Evolutionary conservation across 257 asterid genomes (phyloP).

Genomic region (Nicotiana otophora): DNA sequence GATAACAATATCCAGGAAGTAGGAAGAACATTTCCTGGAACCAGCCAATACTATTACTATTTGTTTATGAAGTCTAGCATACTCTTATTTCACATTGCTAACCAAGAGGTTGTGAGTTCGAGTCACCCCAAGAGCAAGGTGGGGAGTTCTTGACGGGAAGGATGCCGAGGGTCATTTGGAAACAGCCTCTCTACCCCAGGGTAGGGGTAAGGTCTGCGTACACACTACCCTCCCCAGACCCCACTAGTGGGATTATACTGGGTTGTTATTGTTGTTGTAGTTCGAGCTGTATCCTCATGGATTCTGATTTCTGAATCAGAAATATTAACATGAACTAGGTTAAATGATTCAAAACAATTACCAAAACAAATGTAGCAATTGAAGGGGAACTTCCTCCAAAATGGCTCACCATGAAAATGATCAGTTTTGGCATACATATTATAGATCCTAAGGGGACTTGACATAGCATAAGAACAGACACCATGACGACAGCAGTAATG

Average conservation of each 20-base stretch:
- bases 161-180: too few relatives aligned
- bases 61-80: not conserved
- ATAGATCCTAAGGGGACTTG: not conserved
- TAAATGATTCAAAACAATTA: not conserved
- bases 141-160: too few relatives aligned
- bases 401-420: not conserved
- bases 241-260: too few relatives aligned
- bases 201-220: too few relatives aligned
- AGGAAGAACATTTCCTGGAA: not conserved
- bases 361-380: not conserved
- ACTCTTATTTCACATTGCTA: not conserved
- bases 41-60: not conserved
- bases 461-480: not conserved
- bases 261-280: too few relatives aligned
- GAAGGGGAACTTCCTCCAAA: not conserved
- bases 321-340: not conserved
- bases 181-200: too few relatives aligned
- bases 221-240: too few relatives aligned
- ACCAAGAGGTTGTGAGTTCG: too few relatives aligned
- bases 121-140: too few relatives aligned
- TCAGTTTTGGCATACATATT: not conserved
- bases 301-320: not conserved
- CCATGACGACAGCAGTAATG: not conserved
- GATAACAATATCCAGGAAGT: not conserved
- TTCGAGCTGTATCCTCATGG: not conserved